These are phyloP conservation scores for Carnegiea gigantea DNA, from an alignment of 179 eudicot species.

Conservation along the genomic window DNA sequence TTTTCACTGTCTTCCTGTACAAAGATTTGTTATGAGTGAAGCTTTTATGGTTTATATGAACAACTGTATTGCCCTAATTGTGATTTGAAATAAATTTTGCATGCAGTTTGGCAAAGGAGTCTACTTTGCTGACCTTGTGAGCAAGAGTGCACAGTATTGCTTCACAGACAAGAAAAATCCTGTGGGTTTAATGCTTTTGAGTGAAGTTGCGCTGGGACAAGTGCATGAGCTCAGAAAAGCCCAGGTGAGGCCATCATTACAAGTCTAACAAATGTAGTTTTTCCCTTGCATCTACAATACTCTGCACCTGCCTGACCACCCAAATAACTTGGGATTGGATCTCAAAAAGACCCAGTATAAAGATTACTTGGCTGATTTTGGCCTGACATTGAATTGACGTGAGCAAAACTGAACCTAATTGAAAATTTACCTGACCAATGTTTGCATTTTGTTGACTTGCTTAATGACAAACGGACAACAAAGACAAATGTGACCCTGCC, in stretches of 20 bases:
- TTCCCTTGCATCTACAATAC: not conserved
- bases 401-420: no score
- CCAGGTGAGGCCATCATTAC: conserved; percentile 46
- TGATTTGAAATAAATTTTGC: not conserved
- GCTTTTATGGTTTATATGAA: not conserved
- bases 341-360: not conserved
- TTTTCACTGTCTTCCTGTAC: conserved; percentile 16
- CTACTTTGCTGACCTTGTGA: conserved; percentile 97
- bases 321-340: not conserved
- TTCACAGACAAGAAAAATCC: conserved; percentile 81
- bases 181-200: conserved; percentile 91
- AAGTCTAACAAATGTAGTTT: not conserved
- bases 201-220: conserved; percentile 97
- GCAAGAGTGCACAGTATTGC: conserved; percentile 99
- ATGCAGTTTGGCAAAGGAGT: conserved; percentile 97
- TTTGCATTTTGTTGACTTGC: no score
- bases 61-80: not conserved
- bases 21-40: not conserved
- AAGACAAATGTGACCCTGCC: no score
- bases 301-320: not conserved
- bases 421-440: no score
- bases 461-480: no score
- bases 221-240: conserved; percentile 79
- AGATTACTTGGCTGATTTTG: no score
- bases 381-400: no score